Evolutionary conservation across 1,139 yeast genomes (phyloP), one percentile per base, ranked within the genome.

Genomic region (Oligophagozyma castellii): DNA sequence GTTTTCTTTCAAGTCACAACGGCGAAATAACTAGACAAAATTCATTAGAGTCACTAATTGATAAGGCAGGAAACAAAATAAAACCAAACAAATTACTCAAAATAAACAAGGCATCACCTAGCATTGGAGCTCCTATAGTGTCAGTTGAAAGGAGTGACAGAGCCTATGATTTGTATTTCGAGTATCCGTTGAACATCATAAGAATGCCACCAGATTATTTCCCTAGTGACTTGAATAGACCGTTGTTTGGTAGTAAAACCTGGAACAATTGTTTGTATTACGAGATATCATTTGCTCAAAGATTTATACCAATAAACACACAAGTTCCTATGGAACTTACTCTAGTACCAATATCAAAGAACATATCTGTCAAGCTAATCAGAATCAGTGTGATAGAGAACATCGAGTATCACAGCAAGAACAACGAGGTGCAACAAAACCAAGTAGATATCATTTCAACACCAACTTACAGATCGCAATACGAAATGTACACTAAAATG

Each of bases 181-280:
- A 45, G 23, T 34, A 38, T 23, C 46, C 49, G 14, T 27, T 58
- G 5, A 49, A 44, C 15, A 38, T 58, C 44, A 73, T 81, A 4
- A 62, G 94, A 36, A 69, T 80, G 0, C 94, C 95, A 1, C 94
- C 94, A 1, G 67, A 73, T n/a, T 66, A 67, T 40, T 81, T 84
- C 1, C 62, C 73, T 22, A 70, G 83, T 0, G 69, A 80, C 5
- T 70, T 78, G 3, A 78, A 79, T 48, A 80, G 78, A 44, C 93
- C 95, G 0, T 70, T 84, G 16, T 78, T 74, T 48, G 81, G 84
- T 18, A 78, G 79, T 44, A 66, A 89, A 34, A 65, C 74, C 3
- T 84, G 95, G 95, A 78, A 76, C 42, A 75, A 79, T 38, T 55
- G 89, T 0, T 58, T 84, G 24, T 78, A 74, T 35, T 84, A 84